Evolutionary conservation across 116 monocot species (phyloP), one percentile per base, ranked within the genome.

Genomic region (Thalassia testudinum): DNA sequence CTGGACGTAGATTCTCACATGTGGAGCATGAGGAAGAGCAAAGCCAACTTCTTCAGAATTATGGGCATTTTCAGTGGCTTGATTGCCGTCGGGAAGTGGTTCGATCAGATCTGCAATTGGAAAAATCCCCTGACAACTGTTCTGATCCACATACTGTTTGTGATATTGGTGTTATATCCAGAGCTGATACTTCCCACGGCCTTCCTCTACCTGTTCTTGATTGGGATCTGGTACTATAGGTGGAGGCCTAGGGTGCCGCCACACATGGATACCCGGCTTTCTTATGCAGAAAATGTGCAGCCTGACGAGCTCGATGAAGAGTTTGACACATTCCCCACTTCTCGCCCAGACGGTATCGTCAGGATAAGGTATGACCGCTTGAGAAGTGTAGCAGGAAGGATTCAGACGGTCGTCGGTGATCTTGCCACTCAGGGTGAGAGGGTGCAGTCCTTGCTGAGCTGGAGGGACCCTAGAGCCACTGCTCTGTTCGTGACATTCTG

Each of bases 1-100:
- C 62, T 82, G 34, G 81, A 82, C 49, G 81, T 82, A 1, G 81
- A 76, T 59, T 76, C 76, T 14, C 81, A 81, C 63, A 72, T 81
- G 81, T 82, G 81, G 81, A 82, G 81, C 73, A 82, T 82, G 81
- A 54, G 81, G 27, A 69, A 58, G 53, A 82, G 81, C 77, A 82
- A 82, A 43, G 81, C 81, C 17, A 82, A 82, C 66, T 82, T 82
- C 51, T 82, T 82, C 63, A 60, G 81, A 26, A 69, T 77, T 50
- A 73, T 82, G 66, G 61, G 72, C 3, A 61, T 82, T 27, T 51
- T 82, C 18, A 59, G 72, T 26, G 69, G 73, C 21, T n/a, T 73
- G 28, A 69, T 77, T 21, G 77, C 73, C 0, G 59, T 77, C 8
- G 69, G 59, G 37, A 66, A 61, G 11, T 82, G 81, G 81, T 73